Percentiles rank a stretch among this genome's conserved stretches.
These are phyloP conservation scores for Santalum album DNA, from an alignment of 164 flowering plant genomes.

Conservation along the genomic window DNA sequence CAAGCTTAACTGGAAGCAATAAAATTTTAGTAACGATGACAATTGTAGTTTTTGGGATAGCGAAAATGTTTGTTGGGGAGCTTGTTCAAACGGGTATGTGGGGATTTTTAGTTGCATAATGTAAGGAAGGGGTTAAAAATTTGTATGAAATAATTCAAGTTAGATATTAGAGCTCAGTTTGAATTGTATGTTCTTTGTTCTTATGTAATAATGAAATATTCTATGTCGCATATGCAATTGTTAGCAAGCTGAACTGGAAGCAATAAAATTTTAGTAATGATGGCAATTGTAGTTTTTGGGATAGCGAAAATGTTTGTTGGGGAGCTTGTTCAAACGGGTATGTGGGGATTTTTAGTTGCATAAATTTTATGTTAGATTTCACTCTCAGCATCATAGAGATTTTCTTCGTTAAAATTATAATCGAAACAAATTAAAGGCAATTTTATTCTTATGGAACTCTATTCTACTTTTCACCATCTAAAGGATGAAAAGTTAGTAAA, in stretches of 20 bases:
- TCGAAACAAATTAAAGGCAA: too few species aligned
- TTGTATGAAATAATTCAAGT: too few species aligned
- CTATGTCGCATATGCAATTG: too few species aligned
- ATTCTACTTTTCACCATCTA: too few species aligned
- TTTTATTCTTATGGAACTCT: too few species aligned
- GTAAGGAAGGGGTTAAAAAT: too few species aligned
- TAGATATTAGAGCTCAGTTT: too few species aligned
- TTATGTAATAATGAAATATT: too few species aligned
- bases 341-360: background rate
- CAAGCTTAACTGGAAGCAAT: slow-evolving; percentile 75
- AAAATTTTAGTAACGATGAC: slow-evolving; percentile 85
- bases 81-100: slow-evolving; percentile 77
- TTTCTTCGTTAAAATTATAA: background rate
- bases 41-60: slow-evolving; percentile 88
- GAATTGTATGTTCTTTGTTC: too few species aligned
- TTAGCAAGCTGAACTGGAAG: slow-evolving; percentile 74
- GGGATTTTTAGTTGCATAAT: too few species aligned
- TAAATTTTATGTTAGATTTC: background rate
- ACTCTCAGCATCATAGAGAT: background rate
- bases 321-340: slow-evolving; percentile 89
- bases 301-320: slow-evolving; percentile 98
- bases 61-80: slow-evolving; percentile 97
- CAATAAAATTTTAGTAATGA: slow-evolving; percentile 74
- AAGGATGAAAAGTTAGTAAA: too few species aligned
- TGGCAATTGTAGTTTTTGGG: slow-evolving; percentile 89